These are phyloP conservation scores for Metschnikowia picachoensis DNA, from an alignment of 805 yeast genomes.

Conservation along the genomic window DNA sequence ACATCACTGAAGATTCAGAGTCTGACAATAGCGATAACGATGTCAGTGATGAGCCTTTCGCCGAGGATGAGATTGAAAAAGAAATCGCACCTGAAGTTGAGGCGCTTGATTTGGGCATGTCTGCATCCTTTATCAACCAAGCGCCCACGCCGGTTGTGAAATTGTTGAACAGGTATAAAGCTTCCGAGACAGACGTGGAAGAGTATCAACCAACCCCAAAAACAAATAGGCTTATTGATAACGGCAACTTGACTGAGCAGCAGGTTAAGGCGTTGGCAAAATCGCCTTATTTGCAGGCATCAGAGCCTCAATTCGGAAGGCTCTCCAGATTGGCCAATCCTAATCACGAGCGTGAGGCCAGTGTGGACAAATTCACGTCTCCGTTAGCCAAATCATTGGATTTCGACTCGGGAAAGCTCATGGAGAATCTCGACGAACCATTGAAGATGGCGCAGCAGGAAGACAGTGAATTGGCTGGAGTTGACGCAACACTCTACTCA, in stretches of 20 bases:
- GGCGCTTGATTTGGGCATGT: conserved; percentile 34
- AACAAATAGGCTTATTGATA: conserved; percentile 21
- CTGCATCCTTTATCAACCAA: conserved; percentile 36
- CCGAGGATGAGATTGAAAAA: not conserved
- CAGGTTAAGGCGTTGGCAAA: conserved; percentile 53
- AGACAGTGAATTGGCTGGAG: conserved; percentile 38
- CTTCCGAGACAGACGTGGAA: conserved; percentile 24
- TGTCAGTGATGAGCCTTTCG: conserved; percentile 5
- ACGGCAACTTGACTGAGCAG: conserved; percentile 38
- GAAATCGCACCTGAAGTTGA: conserved; percentile 26
- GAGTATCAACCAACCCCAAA: conserved; percentile 32
- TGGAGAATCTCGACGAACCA: conserved; percentile 28
- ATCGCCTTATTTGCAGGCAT: conserved; percentile 54
- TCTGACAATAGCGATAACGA: conserved; percentile 8
- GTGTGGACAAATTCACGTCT: conserved; percentile 18
- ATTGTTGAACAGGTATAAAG: conserved; percentile 21
- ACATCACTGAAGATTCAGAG: conserved; percentile 12
- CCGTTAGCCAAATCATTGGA: conserved; percentile 23
- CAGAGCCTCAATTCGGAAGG: conserved; percentile 54
- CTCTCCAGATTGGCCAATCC: conserved; percentile 39
- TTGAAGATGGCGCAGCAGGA: conserved; percentile 40
- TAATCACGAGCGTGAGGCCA: conserved; percentile 16
- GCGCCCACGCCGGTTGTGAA: conserved; percentile 39
- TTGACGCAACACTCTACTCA: conserved; percentile 62
- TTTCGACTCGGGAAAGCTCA: conserved; percentile 13